Base-by-base conservation (phyloP, 2,329 filamentous ascomycete species). In the Paraconiothyrium sp. region DNA sequence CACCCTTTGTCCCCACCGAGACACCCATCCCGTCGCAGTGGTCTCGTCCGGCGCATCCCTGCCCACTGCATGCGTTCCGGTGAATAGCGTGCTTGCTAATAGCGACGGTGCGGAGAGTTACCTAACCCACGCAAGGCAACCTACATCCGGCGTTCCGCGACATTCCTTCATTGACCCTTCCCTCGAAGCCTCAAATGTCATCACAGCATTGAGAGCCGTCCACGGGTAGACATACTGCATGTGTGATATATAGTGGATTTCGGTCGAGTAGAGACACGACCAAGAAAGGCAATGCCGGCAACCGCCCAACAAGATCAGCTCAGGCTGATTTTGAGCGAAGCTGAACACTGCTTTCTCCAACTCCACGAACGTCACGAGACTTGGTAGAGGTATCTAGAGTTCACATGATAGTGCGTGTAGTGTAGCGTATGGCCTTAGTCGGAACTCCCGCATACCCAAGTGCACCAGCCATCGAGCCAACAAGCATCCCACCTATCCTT, bases 221-320 rank as follows among this genome's bases (percentile, higher is more conserved):
- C 20, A 20, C 20, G 20, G 20, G 2, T 30, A 30, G 27, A 30
- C 27, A 4, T 30, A 30, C 27, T 41, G 39, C 30, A 51, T 35
- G 30, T 50, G 6, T 7, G 2, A 50, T 49, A 39, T 6, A 20
- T 32, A 4, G 6, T 27, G 34, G 4, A 41, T 16, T 6, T n/a
- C 3, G n/a, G 2, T 9, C 20, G 13, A 37, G 8, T 35, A 20
- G 39, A 10, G 34, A 2, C 20, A 27, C 8, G 39, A 34, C 16
- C 22, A n/a, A 47, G 27, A 35, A n/a, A 14, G 27, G 13, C 44
- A 3, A 14, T 67, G 58, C 60, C 58, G 58, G 60, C 30, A 58
- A 46, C 63, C 57, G 57, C 32, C 54, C 46, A 56, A 61, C 62
- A 56, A 67, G 24, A 58, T 65, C 62, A 63, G 63, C 62, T 60